Conservation (phyloP, 2,329 filamentous ascomycete species). For the Fusarium sp. region DNA sequence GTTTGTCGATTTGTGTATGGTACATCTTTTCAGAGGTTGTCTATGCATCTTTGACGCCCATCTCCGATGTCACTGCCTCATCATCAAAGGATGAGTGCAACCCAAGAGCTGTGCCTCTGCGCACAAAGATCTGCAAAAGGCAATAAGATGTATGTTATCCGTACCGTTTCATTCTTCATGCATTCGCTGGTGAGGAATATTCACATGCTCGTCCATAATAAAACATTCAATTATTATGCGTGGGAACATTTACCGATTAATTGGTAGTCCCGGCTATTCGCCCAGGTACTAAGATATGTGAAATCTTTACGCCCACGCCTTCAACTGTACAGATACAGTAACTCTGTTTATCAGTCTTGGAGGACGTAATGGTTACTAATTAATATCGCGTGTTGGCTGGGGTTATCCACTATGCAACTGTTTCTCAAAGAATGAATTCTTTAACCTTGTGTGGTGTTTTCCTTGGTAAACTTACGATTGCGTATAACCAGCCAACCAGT, state of each 20-base stretch:
- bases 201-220: not conserved
- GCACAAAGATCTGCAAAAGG: not conserved
- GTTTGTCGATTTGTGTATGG: not conserved
- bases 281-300: not conserved
- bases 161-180: not conserved
- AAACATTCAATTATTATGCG: not conserved
- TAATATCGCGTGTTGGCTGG: not conserved
- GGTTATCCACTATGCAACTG: constrained; percentile 1
- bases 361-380: not conserved
- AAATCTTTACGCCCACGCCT: not conserved
- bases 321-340: not conserved
- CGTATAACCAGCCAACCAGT: not conserved
- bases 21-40: not conserved
- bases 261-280: not conserved
- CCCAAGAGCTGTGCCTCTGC: not conserved
- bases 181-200: not conserved
- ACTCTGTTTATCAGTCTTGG: not conserved
- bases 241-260: not conserved
- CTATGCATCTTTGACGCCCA: not conserved
- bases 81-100: not conserved
- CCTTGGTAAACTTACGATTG: constrained; percentile 1
- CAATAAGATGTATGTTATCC: not conserved
- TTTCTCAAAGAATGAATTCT: not conserved
- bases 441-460: not conserved
- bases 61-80: not conserved